Evolutionary conservation across 164 flowering plant genomes (phyloP).

Genomic region (Vitis cinerea): DNA sequence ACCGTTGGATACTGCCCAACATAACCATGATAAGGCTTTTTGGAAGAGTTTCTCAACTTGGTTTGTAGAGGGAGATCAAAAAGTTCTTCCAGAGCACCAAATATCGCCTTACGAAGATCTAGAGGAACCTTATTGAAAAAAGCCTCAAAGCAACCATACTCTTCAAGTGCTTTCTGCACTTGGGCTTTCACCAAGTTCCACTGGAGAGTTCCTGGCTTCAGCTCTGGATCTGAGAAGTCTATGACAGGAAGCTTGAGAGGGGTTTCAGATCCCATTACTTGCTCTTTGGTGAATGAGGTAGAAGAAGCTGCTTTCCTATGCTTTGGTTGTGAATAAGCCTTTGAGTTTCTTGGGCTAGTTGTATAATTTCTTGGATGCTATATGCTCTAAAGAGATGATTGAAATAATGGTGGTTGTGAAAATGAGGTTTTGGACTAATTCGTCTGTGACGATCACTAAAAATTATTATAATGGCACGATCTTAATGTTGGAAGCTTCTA

Average conservation of each 20-base stretch:
- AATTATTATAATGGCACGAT: too few relatives aligned
- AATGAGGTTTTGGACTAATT: too few relatives aligned
- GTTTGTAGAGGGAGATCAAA: constrained; percentile 52
- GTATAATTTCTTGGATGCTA: too few relatives aligned
- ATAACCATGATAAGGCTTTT: constrained; percentile 52
- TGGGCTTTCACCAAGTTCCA: constrained; percentile 36
- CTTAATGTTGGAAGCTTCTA: too few relatives aligned
- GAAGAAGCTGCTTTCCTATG: not conserved
- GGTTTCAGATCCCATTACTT: constrained; percentile 30
- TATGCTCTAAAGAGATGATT: too few relatives aligned
- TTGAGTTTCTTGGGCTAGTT: too few relatives aligned
- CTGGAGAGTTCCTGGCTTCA: constrained; percentile 34
- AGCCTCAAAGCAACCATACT: constrained; percentile 64
- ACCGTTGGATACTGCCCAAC: constrained; percentile 38
- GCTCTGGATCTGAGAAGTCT: constrained; percentile 31
- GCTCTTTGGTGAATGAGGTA: not conserved
- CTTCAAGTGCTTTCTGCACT: constrained; percentile 43
- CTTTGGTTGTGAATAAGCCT: not conserved
- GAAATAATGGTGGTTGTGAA: too few relatives aligned
- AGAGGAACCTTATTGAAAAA: constrained; percentile 24
- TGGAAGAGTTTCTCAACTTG: constrained; percentile 35
- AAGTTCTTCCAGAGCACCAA: constrained; percentile 32
- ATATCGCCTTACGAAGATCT: constrained; percentile 25
- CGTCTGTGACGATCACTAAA: too few relatives aligned
- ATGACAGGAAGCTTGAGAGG: constrained; percentile 37